phyloP scores from a whole-genome alignment of 768 basidiomycete species.

The Imleria badia region DNA sequence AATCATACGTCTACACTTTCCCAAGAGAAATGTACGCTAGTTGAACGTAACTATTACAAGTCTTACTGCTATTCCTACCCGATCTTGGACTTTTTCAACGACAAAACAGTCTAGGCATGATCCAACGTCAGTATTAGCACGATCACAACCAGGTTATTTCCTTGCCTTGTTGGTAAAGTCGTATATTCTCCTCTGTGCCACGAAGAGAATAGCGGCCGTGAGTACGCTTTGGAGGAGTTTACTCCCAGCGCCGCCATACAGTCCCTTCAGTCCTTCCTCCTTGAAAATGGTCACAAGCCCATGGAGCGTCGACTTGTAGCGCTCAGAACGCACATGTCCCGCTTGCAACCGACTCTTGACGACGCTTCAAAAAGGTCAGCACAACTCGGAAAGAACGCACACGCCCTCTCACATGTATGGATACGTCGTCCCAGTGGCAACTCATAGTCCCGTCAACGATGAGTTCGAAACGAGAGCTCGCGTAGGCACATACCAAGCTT shows the following conservation, averaged over 20 bases:
- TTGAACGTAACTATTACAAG: background rate
- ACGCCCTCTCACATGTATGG: constrained; percentile 60
- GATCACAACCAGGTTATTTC: background rate
- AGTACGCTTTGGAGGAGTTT: constrained; percentile 92
- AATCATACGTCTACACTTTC: too few species aligned
- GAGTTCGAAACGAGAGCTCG: background rate
- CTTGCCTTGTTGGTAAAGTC: constrained; percentile 60
- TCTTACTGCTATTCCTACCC: background rate
- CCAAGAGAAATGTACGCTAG: too few species aligned
- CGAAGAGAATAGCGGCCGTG: constrained; percentile 92
- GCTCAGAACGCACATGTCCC: constrained; percentile 62
- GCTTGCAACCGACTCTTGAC: constrained; percentile 81
- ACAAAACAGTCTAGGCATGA: constrained; percentile 11
- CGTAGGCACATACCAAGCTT: constrained; percentile 63
- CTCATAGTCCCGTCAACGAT: constrained; percentile 25
- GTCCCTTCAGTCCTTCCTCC: constrained; percentile 77
- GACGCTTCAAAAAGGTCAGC: constrained; percentile 40
- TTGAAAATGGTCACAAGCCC: constrained; percentile 76
- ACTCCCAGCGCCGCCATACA: constrained; percentile 84
- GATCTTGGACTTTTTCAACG: constrained; percentile 8
- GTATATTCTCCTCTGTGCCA: constrained; percentile 80
- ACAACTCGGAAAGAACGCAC: background rate
- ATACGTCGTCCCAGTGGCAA: constrained; percentile 61
- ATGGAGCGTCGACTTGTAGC: constrained; percentile 73
- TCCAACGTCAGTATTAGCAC: constrained; percentile 1